phyloP scores from a whole-genome alignment of 1,139 yeast species.

The Geotrichum citri-aurantii region DNA sequence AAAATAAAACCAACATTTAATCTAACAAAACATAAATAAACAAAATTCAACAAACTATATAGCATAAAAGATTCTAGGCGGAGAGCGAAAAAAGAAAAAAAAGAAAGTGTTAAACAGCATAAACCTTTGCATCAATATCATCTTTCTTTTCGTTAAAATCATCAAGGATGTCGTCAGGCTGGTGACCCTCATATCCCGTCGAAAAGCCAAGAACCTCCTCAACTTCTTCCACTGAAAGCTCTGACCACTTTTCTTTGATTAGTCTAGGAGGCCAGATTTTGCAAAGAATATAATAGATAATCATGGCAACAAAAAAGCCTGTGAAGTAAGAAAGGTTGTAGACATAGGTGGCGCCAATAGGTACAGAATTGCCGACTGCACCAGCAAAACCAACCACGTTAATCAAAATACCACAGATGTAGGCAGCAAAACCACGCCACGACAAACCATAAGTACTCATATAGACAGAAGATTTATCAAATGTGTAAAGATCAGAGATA shows the following conservation, averaged over 20 bases:
- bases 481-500: slow-evolving; percentile 57
- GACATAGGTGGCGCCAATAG: slow-evolving; percentile 68
- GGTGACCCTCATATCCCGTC: neutral
- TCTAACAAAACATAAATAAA: neutral
- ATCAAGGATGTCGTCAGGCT: neutral
- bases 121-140: neutral
- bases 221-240: slow-evolving; percentile 51
- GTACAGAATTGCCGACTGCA: slow-evolving; percentile 64
- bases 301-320: slow-evolving; percentile 59
- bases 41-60: neutral
- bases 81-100: neutral
- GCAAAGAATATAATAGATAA: slow-evolving; percentile 47
- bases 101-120: neutral
- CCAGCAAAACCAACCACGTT: slow-evolving; percentile 88
- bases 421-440: slow-evolving; percentile 53
- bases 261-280: slow-evolving; percentile 58
- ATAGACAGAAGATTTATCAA: slow-evolving; percentile 47
- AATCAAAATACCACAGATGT: slow-evolving; percentile 50
- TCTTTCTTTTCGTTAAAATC: neutral
- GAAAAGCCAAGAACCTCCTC: slow-evolving; percentile 19
- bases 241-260: slow-evolving; percentile 54
- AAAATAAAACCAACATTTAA: neutral
- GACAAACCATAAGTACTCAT: slow-evolving; percentile 61
- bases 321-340: slow-evolving; percentile 69
- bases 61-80: too few species aligned